Evolutionary conservation across 2,329 filamentous ascomycete species (phyloP).

Genomic region (Lecanicillium sp.): DNA sequence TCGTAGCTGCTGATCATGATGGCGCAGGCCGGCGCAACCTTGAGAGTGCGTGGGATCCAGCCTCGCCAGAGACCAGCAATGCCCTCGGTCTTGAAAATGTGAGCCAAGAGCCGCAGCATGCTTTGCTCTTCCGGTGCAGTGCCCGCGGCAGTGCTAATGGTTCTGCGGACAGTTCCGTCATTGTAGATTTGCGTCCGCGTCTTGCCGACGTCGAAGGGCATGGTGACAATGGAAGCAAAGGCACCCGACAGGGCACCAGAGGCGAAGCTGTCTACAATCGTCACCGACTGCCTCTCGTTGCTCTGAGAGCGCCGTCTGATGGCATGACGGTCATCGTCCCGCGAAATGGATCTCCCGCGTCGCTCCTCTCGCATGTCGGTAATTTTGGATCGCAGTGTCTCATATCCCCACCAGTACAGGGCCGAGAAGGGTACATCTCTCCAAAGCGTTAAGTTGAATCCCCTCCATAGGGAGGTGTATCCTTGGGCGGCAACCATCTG

Average conservation of each 20-base stretch:
- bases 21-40: constrained; percentile 92
- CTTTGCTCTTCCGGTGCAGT: constrained; percentile 64
- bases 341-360: constrained; percentile 33
- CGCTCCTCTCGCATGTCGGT: constrained; percentile 59
- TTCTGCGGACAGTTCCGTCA: constrained; percentile 38
- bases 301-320: constrained; percentile 53
- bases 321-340: constrained; percentile 32
- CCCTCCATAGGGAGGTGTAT: constrained; percentile 81
- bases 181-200: constrained; percentile 83
- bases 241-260: constrained; percentile 80
- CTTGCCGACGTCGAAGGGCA: constrained; percentile 96
- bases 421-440: constrained; percentile 95
- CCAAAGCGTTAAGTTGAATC: constrained; percentile 87
- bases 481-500: constrained; percentile 75
- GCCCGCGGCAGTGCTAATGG: constrained; percentile 29
- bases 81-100: constrained; percentile 86
- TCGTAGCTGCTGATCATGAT: constrained; percentile 99
- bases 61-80: constrained; percentile 76
- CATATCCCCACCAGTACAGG: constrained; percentile 98
- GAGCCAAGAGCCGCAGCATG: constrained; percentile 79
- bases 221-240: constrained; percentile 81
- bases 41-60: constrained; percentile 85
- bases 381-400: constrained; percentile 67
- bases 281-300: constrained; percentile 65
- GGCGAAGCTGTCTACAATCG: constrained; percentile 83